Base-by-base conservation (phyloP, 192 early-diverging fungal genomes). In the Linnemannia exigua region DNA sequence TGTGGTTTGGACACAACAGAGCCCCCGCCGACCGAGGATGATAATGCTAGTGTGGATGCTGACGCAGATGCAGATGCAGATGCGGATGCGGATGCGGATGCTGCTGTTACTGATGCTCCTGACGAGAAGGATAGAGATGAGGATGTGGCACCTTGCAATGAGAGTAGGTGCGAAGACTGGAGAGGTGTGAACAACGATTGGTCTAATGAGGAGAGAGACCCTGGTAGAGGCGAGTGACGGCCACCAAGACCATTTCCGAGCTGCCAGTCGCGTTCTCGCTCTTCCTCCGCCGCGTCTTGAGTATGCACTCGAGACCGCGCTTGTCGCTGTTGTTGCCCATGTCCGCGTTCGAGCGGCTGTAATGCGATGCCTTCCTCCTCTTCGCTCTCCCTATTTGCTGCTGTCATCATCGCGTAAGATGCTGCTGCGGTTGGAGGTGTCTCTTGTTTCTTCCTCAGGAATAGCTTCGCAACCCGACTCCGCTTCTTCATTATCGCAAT, bases 381-480 rank as follows among this genome's bases (percentile, higher is more conserved):
- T 35, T 41, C 38, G 15, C 19, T 31, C 8, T 61, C 37, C 12
- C 36, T 50, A 4, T 46, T 20, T 16, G 15, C 11, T n/a, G 14
- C 14, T 46, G 47, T 51, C 5, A 33, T 35, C 31, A 31, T 11
- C 33, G 15, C 47, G 35, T 48, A n/a, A 35, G 47, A 2, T 6
- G 47, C 3, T 35, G 72, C 12, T 72, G 28, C 0, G 16, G 41
- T 5, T 35, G 11, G 46, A 36, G 31, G 19, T 31, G 28, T 36
- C 7, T 31, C 66, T 1, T 35, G 14, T 15, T 41, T 76, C 25
- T 38, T 76, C 19, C 63, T 67, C 22, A 41, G 22, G 28, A 77
- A 77, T 12, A 68, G 44, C 7, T 16, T 79, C 35, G 52, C 33
- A 20, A 77, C 48, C 17, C 76, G 67, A 68, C 76, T 51, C 31